Evolutionary conservation across 2,329 filamentous ascomycete species (phyloP).

Genomic region (Grosmannia penicillata): DNA sequence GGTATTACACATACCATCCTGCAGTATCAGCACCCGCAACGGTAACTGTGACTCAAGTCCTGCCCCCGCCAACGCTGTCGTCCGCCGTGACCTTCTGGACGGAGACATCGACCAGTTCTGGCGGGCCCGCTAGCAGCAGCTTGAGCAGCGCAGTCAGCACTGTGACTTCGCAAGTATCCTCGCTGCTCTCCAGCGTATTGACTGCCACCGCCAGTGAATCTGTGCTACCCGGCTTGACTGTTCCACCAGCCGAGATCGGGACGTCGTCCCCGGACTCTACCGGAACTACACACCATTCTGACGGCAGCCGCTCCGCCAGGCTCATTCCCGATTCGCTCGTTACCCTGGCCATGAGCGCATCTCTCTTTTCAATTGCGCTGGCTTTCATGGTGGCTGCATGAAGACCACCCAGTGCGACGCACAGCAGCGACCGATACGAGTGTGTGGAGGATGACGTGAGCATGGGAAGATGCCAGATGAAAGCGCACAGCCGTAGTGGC

Average conservation of each 20-base stretch:
- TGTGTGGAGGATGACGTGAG: neutral
- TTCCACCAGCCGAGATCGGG: neutral
- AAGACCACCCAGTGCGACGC: neutral
- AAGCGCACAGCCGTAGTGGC: no score
- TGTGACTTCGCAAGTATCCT: no score
- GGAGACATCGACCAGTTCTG: neutral
- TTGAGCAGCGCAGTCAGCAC: no score
- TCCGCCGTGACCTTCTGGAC: no score
- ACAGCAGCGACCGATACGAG: neutral
- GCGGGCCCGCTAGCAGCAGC: neutral
- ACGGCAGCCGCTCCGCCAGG: neutral
- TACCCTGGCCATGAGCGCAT: neutral
- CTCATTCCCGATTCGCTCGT: neutral
- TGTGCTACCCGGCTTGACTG: neutral
- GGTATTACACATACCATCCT: no score
- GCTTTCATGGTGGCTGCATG: neutral
- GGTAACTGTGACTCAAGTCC: neutral
- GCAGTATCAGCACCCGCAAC: no score
- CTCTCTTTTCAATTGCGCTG: conserved; percentile 1
- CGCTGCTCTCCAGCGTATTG: no score
- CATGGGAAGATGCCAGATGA: neutral
- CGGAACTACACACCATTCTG: neutral
- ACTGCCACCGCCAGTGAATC: neutral
- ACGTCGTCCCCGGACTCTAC: neutral
- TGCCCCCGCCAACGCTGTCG: neutral